Conservation (phyloP, 106 monocot genomes). For the Acorus calamus region DNA sequence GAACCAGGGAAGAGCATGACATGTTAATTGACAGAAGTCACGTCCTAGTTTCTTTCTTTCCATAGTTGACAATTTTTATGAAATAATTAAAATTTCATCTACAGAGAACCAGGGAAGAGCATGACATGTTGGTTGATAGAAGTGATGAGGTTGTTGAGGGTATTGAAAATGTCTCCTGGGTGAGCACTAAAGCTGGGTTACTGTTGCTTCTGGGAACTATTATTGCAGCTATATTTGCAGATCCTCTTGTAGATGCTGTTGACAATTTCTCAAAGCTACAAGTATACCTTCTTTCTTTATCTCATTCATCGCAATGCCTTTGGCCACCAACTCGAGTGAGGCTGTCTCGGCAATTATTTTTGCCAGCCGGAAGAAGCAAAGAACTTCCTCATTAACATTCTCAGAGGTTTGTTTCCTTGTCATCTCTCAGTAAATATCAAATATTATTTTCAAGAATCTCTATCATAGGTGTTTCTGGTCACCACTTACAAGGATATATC, state of each 20-base stretch:
- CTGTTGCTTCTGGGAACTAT: slow-evolving; percentile 51
- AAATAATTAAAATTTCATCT: too few relatives aligned
- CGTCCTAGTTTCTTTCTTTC: too few relatives aligned
- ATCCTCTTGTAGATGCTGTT: slow-evolving; percentile 72
- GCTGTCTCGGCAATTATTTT: slow-evolving; percentile 75
- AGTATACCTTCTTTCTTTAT: slow-evolving; percentile 72
- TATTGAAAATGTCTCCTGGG: slow-evolving; percentile 33
- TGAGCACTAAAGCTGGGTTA: slow-evolving; percentile 32
- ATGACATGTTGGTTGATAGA: slow-evolving; percentile 26
- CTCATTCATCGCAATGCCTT: slow-evolving; percentile 73
- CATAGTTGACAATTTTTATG: too few relatives aligned
- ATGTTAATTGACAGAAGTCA: too few relatives aligned
- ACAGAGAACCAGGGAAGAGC: slow-evolving; percentile 39
- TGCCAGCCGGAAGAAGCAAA: slow-evolving; percentile 60
- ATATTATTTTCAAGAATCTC: too few relatives aligned
- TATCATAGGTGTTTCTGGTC: too few relatives aligned
- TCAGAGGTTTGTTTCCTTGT: slow-evolving; percentile 46
- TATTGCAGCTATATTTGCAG: slow-evolving; percentile 57
- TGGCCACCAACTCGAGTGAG: slow-evolving; percentile 77
- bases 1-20: too few relatives aligned
- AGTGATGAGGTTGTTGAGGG: slow-evolving; percentile 42
- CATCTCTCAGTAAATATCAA: neutral
- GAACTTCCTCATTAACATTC: slow-evolving; percentile 61
- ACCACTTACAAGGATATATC: too few relatives aligned
- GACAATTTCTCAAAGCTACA: slow-evolving; percentile 66